Evolutionary conservation across 306 rosid genomes (phyloP), one percentile per base, ranked within the genome.

Genomic region (Acacia melanoxylon): DNA sequence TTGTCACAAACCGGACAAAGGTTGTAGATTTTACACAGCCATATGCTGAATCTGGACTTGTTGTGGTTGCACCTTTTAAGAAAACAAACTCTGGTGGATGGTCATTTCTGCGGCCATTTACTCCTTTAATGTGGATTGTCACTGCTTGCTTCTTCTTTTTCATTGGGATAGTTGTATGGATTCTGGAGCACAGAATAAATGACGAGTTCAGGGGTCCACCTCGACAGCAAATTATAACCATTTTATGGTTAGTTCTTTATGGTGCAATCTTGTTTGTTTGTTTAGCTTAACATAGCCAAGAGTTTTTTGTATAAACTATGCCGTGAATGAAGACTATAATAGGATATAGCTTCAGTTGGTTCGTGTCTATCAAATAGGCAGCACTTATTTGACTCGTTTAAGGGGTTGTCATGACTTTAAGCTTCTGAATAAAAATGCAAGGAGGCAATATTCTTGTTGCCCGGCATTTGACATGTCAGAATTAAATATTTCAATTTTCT

Each of bases 171-270:
- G 97, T 96, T 74, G 91, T 96, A 58, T 96, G 98, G 98, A 86
- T 86, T 83, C 83, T 96, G 85, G 99, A 96, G 90, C 98, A 96
- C 87, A 87, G 97, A 74, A 88, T 89, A 41, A 96, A 96, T 67
- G 97, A 91, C 65, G 99, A 96, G 78, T 96, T 96, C 89, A 89
- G 98, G 81, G 99, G 99, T 79, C 84, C 98, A 48, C 99, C 98
- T 15, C 89, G 75, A 82, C 83, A 80, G 78, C 99, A 93, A 88
- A 35, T 92, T 45, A 87, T 93, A 72, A 96, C 99, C 81, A 87
- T 96, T 86, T 71, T 96, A 78, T 96, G 99, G 99, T 96, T 79
- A 87, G 98, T 88, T 89, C 82, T 86, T 80, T 68, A 63, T 52
- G 56, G 65, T 20, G 54, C 74, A 24, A 35, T 76, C 44, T 76